Conservation (phyloP, 768 basidiomycete genomes). For the Pleurotus djamor region DNA sequence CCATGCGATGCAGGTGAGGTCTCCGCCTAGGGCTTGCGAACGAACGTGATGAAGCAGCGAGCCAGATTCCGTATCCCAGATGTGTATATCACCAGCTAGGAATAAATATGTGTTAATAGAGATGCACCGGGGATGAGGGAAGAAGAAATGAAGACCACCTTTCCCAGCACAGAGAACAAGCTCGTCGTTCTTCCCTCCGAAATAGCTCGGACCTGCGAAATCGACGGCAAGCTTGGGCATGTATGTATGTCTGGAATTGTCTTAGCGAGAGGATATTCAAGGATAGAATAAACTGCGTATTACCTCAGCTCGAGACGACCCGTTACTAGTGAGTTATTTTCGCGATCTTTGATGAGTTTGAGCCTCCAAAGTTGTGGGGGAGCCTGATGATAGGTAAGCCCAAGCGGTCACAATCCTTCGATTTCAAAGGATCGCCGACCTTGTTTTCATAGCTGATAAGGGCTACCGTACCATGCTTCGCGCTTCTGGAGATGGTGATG, state of each 20-base stretch:
- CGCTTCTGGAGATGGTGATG: constrained; percentile 57
- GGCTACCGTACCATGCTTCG: constrained; percentile 49
- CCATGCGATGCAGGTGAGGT: constrained; percentile 82
- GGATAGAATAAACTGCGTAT: constrained; percentile 14
- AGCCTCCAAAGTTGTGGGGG: constrained; percentile 81
- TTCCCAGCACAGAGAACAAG: constrained; percentile 78
- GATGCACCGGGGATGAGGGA: not conserved
- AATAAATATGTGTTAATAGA: not conserved
- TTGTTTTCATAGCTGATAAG: constrained; percentile 75
- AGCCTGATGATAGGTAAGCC: constrained; percentile 36
- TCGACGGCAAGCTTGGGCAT: constrained; percentile 67
- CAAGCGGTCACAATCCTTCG: not conserved
- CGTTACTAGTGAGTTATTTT: constrained; percentile 26
- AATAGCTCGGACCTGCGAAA: constrained; percentile 81
- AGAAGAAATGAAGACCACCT: constrained; percentile 32
- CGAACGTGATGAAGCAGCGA: constrained; percentile 69
- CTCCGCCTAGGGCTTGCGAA: constrained; percentile 59
- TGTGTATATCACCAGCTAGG: constrained; percentile 77
- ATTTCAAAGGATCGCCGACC: constrained; percentile 27
- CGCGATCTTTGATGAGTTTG: constrained; percentile 57
- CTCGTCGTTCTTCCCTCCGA: constrained; percentile 78
- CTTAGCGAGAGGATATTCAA: not conserved
- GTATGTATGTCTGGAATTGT: constrained; percentile 58
- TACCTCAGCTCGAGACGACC: constrained; percentile 41
- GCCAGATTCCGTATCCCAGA: constrained; percentile 84